A percentile compares a stretch with the other conserved stretches of the same genome.
Evolutionary conservation across 1,284 basidiomycete genomes (phyloP).

Genomic region (Tylopilus sp.): DNA sequence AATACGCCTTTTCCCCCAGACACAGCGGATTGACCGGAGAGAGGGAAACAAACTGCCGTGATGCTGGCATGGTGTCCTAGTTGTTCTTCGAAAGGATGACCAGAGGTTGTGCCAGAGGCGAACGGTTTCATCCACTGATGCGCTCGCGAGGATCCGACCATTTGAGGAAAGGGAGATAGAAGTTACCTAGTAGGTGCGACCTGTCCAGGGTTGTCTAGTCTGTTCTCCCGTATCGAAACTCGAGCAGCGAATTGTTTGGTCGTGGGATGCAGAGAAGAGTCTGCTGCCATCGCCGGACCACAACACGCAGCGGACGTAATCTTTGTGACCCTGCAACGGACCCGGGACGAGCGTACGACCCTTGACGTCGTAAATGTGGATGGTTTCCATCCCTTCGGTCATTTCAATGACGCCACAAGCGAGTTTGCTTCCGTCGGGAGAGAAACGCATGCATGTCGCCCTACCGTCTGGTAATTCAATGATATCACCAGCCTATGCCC

Average conservation of each 20-base stretch:
- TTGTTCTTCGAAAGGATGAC: too few species aligned
- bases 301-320: not conserved
- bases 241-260: too few species aligned
- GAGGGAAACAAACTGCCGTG: too few species aligned
- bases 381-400: too few species aligned
- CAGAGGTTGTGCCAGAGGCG: too few species aligned
- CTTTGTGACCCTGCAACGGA: not conserved
- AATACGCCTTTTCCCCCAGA: not conserved
- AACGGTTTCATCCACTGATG: not conserved
- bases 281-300: too few species aligned
- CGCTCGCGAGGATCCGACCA: conserved; percentile 10
- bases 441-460: not conserved
- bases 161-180: conserved; percentile 4
- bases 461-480: too few species aligned
- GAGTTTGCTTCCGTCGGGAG: not conserved
- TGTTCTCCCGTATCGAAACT: too few species aligned
- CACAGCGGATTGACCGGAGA: too few species aligned
- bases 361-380: not conserved
- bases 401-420: not conserved
- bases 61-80: too few species aligned
- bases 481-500: not conserved
- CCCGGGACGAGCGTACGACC: not conserved
- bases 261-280: too few species aligned
- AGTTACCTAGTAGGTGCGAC: not conserved
- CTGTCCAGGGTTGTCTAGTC: not conserved